Base-by-base conservation (phyloP, 257 asterid genomes). In the Echium plantagineum region DNA sequence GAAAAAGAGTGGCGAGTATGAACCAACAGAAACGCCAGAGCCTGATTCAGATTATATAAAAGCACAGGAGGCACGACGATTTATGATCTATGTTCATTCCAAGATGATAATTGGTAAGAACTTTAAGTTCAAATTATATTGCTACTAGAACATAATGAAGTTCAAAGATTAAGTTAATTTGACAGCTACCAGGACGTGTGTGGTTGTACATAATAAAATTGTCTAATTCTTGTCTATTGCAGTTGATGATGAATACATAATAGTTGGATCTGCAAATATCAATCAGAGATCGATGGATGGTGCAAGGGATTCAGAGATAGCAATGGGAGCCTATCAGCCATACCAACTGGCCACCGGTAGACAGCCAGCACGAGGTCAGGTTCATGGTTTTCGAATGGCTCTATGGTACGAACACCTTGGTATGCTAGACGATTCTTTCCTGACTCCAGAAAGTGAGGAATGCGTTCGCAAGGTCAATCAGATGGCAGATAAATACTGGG, bases 221-320 rank as follows among this genome's bases (percentile, higher is more conserved):
- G 52, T 58, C 24, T 69, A 22, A 63, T 31, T 55, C 67, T 58
- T 32, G 49, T 62, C 2, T 67, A 13, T 42, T 64, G 74, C 82
- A 90, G 97, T 87, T 63, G 97, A 87, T 60, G 97, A 90, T 13
- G 95, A 85, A 66, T 90, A 85, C 85, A 85, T 85, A 48, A 90
- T 90, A 59, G 66, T 90, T 15, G 97, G 97, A 64, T 87, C 96
- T 7, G 95, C 97, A 18, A 90, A 87, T 76, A 90, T 90, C 73
- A 87, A 90, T 85, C 97, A 90, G 66, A 74, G 97, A 58, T 87
- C 96, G 17, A 85, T 90, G 95, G 97, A 90, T 48, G 97, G 97
- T 0, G 73, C 96, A 2, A 74, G 97, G 64, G 97, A 90, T 48
- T 81, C 96, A 0, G 96, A 90, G 78, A 90, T 87, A 68, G 94